Base-by-base conservation (phyloP, 2,329 filamentous ascomycete genomes). In the Camillea tinctor region DNA sequence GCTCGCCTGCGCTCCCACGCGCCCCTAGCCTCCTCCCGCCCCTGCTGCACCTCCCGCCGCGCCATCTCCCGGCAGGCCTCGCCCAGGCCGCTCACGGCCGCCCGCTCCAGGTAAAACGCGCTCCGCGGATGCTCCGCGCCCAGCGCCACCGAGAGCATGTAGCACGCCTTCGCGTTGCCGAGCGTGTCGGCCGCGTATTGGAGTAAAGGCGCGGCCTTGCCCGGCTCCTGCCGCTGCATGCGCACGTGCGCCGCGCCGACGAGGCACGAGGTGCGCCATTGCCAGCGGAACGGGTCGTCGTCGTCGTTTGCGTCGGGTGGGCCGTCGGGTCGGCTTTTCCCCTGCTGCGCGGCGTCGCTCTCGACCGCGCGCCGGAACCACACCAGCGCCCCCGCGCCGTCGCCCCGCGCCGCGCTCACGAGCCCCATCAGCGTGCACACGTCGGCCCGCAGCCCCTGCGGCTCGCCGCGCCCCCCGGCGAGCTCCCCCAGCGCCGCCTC, bases 381-480 rank as follows among this genome's bases (percentile, higher is more conserved):
- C 13, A 65, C 61, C 48, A 76, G 64, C 1, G 76, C 75, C 2
- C 63, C 61, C 17, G 52, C 58, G 44, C 69, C 59, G 15, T 69
- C 59, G 21, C 64, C 62, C 26, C 60, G 36, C 1, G 21, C 20
- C 4, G 66, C 64, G 36, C 71, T 64, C 4, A 72, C 52, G 13
- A 74, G 52, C 17, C 73, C 77, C 7, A 72, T 66, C n/a, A 78
- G 62, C 0, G 77, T 77, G 11, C 76, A 72, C 1, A 71, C 72
- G 59, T 79, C 71, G 15, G 76, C 56, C 59, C 48, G 50, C 56
- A 13, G 30, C 36, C 49, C 26, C 54, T 5, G 11, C 48, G 48
- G 26, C 56, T 21, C 50, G 30, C 4, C 5, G 50, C 24, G 50
- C n/a, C 52, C 59, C 53, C 26, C 21, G 64, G 21, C 57, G 53